Evolutionary conservation across 163 green algal genomes (phyloP).

Genomic region (Picocystis sp.): DNA sequence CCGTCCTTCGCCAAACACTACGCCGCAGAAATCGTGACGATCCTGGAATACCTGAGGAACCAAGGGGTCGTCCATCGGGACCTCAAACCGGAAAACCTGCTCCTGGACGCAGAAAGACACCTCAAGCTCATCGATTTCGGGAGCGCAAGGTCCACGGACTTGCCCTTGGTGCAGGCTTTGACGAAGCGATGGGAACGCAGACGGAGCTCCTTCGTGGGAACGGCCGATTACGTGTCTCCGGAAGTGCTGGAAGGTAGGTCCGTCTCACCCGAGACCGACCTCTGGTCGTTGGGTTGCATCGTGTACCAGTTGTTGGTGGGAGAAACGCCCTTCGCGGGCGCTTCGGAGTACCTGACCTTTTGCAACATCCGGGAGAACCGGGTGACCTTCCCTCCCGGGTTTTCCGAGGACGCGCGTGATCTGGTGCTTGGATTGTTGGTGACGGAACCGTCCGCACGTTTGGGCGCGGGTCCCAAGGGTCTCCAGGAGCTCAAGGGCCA

Average conservation of each 20-base stretch:
- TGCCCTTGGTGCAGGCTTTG: constrained; percentile 14
- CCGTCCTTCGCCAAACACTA: constrained; percentile 30
- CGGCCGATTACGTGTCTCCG: constrained; percentile 84
- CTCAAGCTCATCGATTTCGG: constrained; percentile 90
- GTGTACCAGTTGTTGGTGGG: constrained; percentile 74
- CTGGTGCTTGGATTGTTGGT: constrained; percentile 33
- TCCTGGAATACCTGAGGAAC: constrained; percentile 52
- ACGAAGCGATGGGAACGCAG: constrained; percentile 4
- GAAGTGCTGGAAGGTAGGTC: constrained; percentile 41
- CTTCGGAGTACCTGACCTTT: constrained; percentile 83
- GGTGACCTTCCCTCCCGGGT: constrained; percentile 22
- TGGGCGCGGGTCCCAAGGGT: constrained; percentile 22
- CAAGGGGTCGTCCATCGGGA: constrained; percentile 42
- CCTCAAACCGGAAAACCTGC: constrained; percentile 34
- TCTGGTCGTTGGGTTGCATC: constrained; percentile 82
- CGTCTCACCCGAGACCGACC: constrained; percentile 43
- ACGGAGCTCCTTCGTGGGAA: constrained; percentile 68
- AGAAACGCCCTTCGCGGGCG: constrained; percentile 44
- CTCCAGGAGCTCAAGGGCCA: constrained; percentile 36
- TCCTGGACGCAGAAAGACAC: constrained; percentile 26
- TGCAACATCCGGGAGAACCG: constrained; percentile 39
- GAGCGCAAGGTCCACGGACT: constrained; percentile 39
- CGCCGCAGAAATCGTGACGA: constrained; percentile 64
- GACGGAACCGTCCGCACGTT: constrained; percentile 9
- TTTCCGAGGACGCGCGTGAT: constrained; percentile 31